Evolutionary conservation across 1,284 basidiomycete species (phyloP).

Genomic region (Moniliophthora roreri): DNA sequence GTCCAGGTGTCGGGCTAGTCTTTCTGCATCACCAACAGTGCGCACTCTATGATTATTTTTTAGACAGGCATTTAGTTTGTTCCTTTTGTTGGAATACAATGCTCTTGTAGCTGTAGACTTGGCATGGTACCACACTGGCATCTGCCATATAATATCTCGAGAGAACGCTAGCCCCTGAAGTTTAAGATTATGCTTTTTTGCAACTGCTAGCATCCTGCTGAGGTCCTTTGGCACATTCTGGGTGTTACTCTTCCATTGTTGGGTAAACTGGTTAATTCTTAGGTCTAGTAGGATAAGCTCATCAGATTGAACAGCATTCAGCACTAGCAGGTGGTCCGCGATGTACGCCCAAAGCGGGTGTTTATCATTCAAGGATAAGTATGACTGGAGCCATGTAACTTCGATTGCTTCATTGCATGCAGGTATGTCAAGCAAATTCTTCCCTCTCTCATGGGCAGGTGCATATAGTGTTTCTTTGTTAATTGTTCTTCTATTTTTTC

Average conservation of each 20-base stretch:
- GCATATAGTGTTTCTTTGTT: conserved; percentile 20
- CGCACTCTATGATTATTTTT: conserved; percentile 13
- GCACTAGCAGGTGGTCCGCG: conserved; percentile 2
- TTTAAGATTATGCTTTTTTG: conserved; percentile 12
- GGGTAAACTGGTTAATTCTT: conserved; percentile 10
- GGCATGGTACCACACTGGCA: conserved; percentile 15
- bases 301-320: neutral
- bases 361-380: conserved; percentile 3
- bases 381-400: conserved; percentile 14
- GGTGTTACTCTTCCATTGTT: conserved; percentile 11
- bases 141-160: conserved; percentile 3
- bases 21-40: conserved; percentile 15
- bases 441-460: conserved; percentile 20
- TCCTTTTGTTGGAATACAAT: neutral
- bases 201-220: conserved; percentile 10
- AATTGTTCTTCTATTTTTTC: conserved; percentile 14
- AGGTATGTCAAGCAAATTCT: conserved; percentile 11
- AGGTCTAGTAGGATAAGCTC: neutral
- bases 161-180: conserved; percentile 11
- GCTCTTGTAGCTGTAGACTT: neutral
- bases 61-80: neutral
- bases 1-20: neutral
- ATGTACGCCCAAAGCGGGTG: conserved; percentile 17
- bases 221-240: conserved; percentile 4
- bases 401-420: conserved; percentile 18